Percentiles rank a stretch among this genome's conserved stretches.
These are phyloP conservation scores for Globisporangium rhizosaccharum DNA, from an alignment of 352 stramenopile species.

Conservation along the genomic window DNA sequence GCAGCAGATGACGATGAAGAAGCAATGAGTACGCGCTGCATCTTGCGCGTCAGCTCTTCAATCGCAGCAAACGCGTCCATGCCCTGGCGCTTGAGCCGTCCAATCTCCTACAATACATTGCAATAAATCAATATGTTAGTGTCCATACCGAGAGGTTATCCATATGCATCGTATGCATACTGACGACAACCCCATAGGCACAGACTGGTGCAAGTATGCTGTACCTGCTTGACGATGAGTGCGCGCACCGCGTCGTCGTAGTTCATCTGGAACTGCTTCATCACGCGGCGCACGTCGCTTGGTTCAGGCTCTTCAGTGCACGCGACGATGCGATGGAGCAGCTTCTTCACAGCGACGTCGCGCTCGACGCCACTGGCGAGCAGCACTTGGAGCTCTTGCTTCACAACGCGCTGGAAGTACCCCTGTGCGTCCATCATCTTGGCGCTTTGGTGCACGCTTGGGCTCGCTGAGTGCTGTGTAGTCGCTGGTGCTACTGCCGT, in stretches of 20 bases:
- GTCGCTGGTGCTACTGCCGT: background rate
- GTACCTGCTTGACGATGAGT: slow-evolving; percentile 79
- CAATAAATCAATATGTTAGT: background rate
- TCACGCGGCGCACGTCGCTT: slow-evolving; percentile 63
- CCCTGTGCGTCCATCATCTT: slow-evolving; percentile 67
- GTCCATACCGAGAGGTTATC: background rate
- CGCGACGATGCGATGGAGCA: slow-evolving; percentile 72
- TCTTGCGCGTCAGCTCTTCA: slow-evolving; percentile 78
- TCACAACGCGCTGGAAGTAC: slow-evolving; percentile 71
- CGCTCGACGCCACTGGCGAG: slow-evolving; percentile 44
- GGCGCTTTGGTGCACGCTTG: slow-evolving; percentile 26
- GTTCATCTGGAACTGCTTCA: slow-evolving; percentile 86
- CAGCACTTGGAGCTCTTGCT: slow-evolving; percentile 73
- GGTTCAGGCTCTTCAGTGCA: slow-evolving; percentile 54
- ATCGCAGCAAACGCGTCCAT: slow-evolving; percentile 83
- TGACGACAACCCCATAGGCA: background rate
- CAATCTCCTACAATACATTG: slow-evolving; percentile 51
- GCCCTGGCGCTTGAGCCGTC: slow-evolving; percentile 61
- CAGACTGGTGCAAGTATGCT: background rate
- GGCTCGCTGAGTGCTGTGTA: background rate
- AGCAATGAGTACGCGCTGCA: slow-evolving; percentile 35
- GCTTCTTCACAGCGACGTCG: slow-evolving; percentile 65
- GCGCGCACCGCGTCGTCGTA: slow-evolving; percentile 79
- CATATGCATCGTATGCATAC: background rate
- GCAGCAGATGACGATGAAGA: background rate